Evolutionary conservation across 371 early-diverging fungal species (phyloP).

Genomic region (Lichtheimia corymbifera): DNA sequence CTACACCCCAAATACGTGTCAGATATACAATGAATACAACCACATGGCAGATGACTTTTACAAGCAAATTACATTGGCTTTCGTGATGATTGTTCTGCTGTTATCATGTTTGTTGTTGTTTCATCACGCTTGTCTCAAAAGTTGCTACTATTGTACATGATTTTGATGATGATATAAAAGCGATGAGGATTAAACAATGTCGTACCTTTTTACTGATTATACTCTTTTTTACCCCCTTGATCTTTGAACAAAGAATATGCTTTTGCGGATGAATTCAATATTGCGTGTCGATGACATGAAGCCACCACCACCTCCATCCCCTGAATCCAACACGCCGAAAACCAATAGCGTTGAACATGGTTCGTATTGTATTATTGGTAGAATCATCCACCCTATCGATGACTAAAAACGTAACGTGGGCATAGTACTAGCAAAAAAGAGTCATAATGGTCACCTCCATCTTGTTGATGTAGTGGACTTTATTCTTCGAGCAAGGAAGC

Average conservation of each 20-base stretch:
- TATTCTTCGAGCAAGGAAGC: constrained; percentile 5
- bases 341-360: too few species aligned
- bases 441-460: neutral
- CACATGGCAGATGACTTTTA: too few species aligned
- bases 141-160: too few species aligned
- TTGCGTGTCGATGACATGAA: constrained; percentile 1
- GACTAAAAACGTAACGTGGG: neutral
- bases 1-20: too few species aligned
- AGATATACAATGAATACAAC: too few species aligned
- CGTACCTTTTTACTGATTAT: neutral
- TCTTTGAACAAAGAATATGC: neutral
- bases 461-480: constrained; percentile 6
- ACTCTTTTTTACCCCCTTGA: constrained; percentile 1
- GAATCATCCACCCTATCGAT: neutral
- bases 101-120: too few species aligned
- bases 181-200: too few species aligned
- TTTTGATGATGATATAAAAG: too few species aligned
- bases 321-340: neutral
- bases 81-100: too few species aligned
- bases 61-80: too few species aligned
- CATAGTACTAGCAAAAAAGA: neutral
- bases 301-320: neutral
- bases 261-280: constrained; percentile 8
- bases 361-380: too few species aligned
- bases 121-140: too few species aligned